Evolutionary conservation across 441 rosid genomes (phyloP), one percentile per base, ranked within the genome.

Genomic region (Erodium texanum): DNA sequence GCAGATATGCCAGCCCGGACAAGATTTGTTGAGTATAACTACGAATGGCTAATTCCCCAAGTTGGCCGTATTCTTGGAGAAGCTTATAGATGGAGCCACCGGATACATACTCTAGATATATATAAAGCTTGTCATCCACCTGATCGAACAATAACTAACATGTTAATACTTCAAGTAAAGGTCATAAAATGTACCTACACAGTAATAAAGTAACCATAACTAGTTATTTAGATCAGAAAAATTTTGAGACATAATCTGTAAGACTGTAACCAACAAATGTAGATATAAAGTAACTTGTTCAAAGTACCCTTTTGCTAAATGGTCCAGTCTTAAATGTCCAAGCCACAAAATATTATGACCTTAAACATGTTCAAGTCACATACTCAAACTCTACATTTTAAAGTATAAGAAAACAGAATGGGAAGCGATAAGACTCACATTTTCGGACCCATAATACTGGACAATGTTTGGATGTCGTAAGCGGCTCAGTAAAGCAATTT

Each of bases 31-130:
- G 91, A 27, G 99, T 94, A 71, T 88, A 94, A 81, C 82, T 94
- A 50, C 99, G 96, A 73, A 94, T 89, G 23, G 90, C 98, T 76
- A 67, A 70, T 77, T 92, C 99, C 66, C 98, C 92, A 18, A 94
- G 81, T 67, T 81, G 85, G 15, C 99, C 98, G 66, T 94, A 92
- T 3, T 94, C 99, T 74, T 90, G 97, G 75, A 94, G 99, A 75
- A 94, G 85, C 76, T 88, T 94, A 83, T 92, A 86, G 62, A 94
- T 94, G 65, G 99, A 94, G 71, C 99, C 99, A 69, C 96, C 99
- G 63, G 99, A 92, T 27, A 94, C 96, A 73, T 88, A 94, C 81
- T 92, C 99, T 84, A 94, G 81, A 84, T 94, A 94, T 74, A 94
- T 94, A 73, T 87, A 92, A 71, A 92, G 79, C 65, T 80, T 90